A percentile compares a stretch with the other conserved stretches of the same genome.
phyloP scores from a whole-genome alignment of 2,329 filamentous ascomycete species.

The Cadophora malorum region DNA sequence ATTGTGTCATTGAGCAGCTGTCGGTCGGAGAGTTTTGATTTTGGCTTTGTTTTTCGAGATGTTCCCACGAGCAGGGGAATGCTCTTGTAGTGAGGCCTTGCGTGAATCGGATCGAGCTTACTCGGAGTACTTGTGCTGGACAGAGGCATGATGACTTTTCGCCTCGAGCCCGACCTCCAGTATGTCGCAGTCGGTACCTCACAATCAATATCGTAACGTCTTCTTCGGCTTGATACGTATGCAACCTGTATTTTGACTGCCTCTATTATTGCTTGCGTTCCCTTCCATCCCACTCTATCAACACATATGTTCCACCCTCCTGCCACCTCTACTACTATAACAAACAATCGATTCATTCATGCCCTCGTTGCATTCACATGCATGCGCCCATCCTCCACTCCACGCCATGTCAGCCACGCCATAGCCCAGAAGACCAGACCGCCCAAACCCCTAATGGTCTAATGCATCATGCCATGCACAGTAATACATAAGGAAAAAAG shows the following conservation, averaged over 20 bases:
- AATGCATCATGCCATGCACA: constrained; percentile 27
- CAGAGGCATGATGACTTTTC: neutral
- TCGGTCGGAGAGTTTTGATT: neutral
- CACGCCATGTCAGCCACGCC: neutral
- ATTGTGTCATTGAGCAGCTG: neutral
- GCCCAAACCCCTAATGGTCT: constrained; percentile 3
- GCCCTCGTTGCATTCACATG: constrained; percentile 15
- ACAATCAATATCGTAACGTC: neutral
- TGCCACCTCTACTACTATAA: constrained; percentile 1
- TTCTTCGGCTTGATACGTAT: neutral
- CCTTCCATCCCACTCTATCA: constrained; percentile 6
- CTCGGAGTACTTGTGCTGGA: neutral
- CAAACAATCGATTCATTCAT: constrained; percentile 10
- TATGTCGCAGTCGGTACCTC: neutral
- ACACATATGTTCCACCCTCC: neutral
- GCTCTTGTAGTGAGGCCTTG: neutral
- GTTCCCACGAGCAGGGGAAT: neutral
- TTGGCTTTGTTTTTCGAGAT: neutral
- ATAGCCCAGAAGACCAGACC: constrained; percentile 6
- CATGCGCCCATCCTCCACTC: neutral
- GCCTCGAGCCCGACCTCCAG: neutral
- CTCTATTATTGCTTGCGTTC: neutral
- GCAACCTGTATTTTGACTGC: neutral
- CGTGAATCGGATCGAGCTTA: neutral
- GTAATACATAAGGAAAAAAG: constrained; percentile 32